Percentiles rank a stretch among this genome's conserved stretches.
Conservation (phyloP, 495 filamentous ascomycete species). For the Oidiodendron maius region DNA sequence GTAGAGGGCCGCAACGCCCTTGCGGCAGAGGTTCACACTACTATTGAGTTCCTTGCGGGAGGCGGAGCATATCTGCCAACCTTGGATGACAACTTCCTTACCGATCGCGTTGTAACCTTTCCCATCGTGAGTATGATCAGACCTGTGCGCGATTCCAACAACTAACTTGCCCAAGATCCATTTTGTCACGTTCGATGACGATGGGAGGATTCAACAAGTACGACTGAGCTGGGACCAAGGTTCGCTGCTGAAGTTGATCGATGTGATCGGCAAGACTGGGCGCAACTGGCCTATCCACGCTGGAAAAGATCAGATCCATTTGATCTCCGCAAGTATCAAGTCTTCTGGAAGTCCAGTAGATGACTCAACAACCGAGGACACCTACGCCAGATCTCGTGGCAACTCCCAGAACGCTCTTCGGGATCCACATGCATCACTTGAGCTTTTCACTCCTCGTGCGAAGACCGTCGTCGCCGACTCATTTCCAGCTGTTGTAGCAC, state of each 20-base stretch:
- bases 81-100: constrained; percentile 90
- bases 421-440: constrained; percentile 72
- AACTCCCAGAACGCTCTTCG: constrained; percentile 45
- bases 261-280: constrained; percentile 83
- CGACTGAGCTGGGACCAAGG: constrained; percentile 94
- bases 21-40: constrained; percentile 74
- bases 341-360: constrained; percentile 18
- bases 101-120: constrained; percentile 74
- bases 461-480: constrained; percentile 33
- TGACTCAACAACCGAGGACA: constrained; percentile 12
- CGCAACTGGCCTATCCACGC: constrained; percentile 93
- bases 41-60: constrained; percentile 70
- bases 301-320: constrained; percentile 72
- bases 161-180: constrained; percentile 62
- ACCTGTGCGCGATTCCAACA: not conserved
- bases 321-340: constrained; percentile 55
- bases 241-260: constrained; percentile 84
- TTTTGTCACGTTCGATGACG: constrained; percentile 74
- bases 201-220: constrained; percentile 75
- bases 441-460: constrained; percentile 62
- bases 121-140: constrained; percentile 59
- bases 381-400: constrained; percentile 32
- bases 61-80: constrained; percentile 86
- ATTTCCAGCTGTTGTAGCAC: constrained; percentile 43
- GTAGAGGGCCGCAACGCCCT: constrained; percentile 66